These are phyloP conservation scores for Colletotrichum australisinense DNA, from an alignment of 2,329 filamentous ascomycete genomes.

Conservation along the genomic window DNA sequence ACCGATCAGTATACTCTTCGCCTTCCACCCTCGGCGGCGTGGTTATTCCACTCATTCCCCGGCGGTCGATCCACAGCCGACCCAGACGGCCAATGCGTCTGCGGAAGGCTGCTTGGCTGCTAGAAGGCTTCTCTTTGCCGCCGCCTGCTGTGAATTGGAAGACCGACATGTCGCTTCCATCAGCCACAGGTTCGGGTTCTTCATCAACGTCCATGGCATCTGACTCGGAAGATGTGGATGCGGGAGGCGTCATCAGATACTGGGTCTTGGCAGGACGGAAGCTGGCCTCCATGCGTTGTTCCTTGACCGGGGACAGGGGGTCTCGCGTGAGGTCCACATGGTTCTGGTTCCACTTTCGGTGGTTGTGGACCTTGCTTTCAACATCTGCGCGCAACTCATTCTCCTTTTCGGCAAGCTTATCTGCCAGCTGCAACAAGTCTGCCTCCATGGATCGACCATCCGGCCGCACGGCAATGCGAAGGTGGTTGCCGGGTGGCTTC, in stretches of 20 bases:
- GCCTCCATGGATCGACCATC: constrained; percentile 80
- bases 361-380: constrained; percentile 87
- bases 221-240: constrained; percentile 64
- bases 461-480: constrained; percentile 76
- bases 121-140: constrained; percentile 51
- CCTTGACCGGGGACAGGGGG: constrained; percentile 82
- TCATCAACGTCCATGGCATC: constrained; percentile 65
- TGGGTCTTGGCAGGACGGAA: constrained; percentile 81
- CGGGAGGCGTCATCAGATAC: constrained; percentile 75
- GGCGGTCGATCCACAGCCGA: constrained; percentile 88
- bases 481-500: constrained; percentile 70
- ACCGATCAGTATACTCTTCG: constrained; percentile 70
- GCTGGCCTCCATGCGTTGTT: constrained; percentile 68
- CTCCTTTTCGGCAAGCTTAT: constrained; percentile 83
- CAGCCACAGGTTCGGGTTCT: constrained; percentile 45
- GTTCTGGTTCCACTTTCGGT: constrained; percentile 90
- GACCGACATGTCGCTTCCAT: constrained; percentile 47
- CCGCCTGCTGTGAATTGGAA: constrained; percentile 60
- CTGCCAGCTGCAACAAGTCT: constrained; percentile 81
- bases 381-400: constrained; percentile 85
- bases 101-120: constrained; percentile 75
- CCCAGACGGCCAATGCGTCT: constrained; percentile 87
- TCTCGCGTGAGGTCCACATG: constrained; percentile 89
- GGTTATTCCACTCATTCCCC: constrained; percentile 75
- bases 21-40: constrained; percentile 59